Base-by-base conservation (phyloP, 1,284 basidiomycete genomes). In the Cystobasidium pallidum region DNA sequence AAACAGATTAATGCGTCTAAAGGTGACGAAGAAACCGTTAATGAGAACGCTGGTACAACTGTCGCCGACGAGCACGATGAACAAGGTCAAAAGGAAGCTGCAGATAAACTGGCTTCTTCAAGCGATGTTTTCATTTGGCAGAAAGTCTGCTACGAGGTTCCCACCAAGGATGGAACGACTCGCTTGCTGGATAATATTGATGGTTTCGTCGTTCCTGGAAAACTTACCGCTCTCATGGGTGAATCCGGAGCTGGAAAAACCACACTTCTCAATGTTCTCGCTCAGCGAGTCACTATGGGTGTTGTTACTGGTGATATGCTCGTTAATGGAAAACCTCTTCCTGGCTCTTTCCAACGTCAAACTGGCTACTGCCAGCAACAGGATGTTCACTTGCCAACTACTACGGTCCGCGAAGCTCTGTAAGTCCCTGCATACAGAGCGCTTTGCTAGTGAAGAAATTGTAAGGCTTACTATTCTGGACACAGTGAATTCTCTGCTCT, bases 311-410 rank as follows among this genome's bases (percentile, higher is more conserved):
- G 92, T 0, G 86, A 91, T 58, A 85, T 88, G 65, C 85, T 91
- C 61, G 88, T 95, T 76, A 88, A 91, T 75, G 92, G 92, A 0
- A 85, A 87, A 54, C 81, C 84, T 3, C 84, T 90, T 43, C 90
- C 90, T 1, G 76, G 82, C 13, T 89, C 90, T 75, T 94, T 94
- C 85, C 87, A 89, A 76, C 84, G 86, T 0, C 86, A 88, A 73
- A 89, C 87, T 84, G 75, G 89, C 0, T 92, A 92, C 78, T 88
- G 87, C 67, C 90, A 91, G 78, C 91, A 92, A 79, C 88, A 87
- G 82, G 91, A 92, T 81, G 87, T n/a, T 82, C 85, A 87, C 85
- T 15, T 83, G 84, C 75, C 77, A 63, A 81, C 80, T 49, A 74
- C 76, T 49, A 82, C 89, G 7, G 92, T 95, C 7, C 86, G 91